Evolutionary conservation across 2,329 filamentous ascomycete species (phyloP).

Genomic region (Alternaria sp.): DNA sequence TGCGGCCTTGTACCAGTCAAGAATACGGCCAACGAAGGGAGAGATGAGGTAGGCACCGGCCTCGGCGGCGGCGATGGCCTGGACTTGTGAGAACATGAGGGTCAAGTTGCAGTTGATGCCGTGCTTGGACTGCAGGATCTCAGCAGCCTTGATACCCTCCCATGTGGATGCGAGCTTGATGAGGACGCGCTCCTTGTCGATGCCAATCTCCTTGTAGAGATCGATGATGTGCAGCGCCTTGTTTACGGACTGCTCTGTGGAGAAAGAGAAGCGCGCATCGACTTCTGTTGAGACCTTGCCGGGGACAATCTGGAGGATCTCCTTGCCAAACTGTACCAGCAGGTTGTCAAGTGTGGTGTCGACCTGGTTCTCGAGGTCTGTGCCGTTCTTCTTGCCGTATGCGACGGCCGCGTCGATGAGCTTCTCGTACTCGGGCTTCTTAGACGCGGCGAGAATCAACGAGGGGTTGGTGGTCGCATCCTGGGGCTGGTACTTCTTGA

Average conservation of each 20-base stretch:
- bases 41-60: conserved; percentile 97
- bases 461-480: conserved; percentile 99
- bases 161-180: conserved; percentile 99
- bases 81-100: conserved; percentile 94
- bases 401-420: conserved; percentile 86
- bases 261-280: conserved; percentile 94
- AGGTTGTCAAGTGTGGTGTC: conserved; percentile 91
- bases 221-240: conserved; percentile 98
- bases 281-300: conserved; percentile 99
- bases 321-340: conserved; percentile 95
- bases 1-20: conserved; percentile 98
- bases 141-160: conserved; percentile 99
- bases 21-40: conserved; percentile 97
- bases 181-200: conserved; percentile 91
- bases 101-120: conserved; percentile 98
- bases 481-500: conserved; percentile 99
- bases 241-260: conserved; percentile 87
- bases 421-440: conserved; percentile 95
- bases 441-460: conserved; percentile 95
- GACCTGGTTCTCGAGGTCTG: conserved; percentile 78
- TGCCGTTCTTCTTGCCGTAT: conserved; percentile 80
- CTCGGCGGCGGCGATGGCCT: conserved; percentile 96
- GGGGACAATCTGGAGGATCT: conserved; percentile 96
- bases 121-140: conserved; percentile 95
- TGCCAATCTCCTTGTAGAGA: conserved; percentile 91